Percentiles rank a stretch among this genome's conserved stretches.
These are phyloP conservation scores for Oehlia diaphana DNA, from an alignment of 192 early-diverging fungal genomes.

Conservation along the genomic window DNA sequence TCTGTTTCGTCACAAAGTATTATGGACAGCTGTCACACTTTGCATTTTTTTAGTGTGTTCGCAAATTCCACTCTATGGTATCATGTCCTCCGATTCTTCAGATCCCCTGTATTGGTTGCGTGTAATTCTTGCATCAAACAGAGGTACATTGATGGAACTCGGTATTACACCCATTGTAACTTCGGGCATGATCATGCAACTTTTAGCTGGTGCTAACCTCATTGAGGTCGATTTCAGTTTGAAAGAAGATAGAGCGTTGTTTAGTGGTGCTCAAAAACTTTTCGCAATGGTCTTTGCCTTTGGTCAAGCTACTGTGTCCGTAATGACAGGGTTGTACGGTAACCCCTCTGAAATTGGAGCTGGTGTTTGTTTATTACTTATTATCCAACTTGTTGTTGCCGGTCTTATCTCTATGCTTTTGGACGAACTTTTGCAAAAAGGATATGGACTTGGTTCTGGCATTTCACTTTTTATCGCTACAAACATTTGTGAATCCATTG, in stretches of 20 bases:
- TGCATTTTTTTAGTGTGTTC: slow-evolving; percentile 99
- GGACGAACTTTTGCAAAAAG: slow-evolving; percentile 99
- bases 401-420: slow-evolving; percentile 96
- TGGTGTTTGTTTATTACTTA: slow-evolving; percentile 93
- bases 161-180: slow-evolving; percentile 99
- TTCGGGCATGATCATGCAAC: slow-evolving; percentile 99
- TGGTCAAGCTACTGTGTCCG: slow-evolving; percentile 97
- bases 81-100: slow-evolving; percentile 99
- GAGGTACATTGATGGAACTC: slow-evolving; percentile 99
- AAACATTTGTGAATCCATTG: slow-evolving; percentile 99
- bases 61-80: slow-evolving; percentile 99
- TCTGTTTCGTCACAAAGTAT: slow-evolving; percentile 96
- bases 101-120: slow-evolving; percentile 99
- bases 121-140: slow-evolving; percentile 99
- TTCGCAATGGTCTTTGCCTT: slow-evolving; percentile 99
- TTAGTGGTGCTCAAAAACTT: slow-evolving; percentile 98
- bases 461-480: slow-evolving; percentile 99
- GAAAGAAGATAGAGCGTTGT: slow-evolving; percentile 98
- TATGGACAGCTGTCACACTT: slow-evolving; percentile 99
- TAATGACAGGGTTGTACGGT: slow-evolving; percentile 98
- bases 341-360: slow-evolving; percentile 94
- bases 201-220: slow-evolving; percentile 96
- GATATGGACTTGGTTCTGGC: slow-evolving; percentile 98
- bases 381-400: slow-evolving; percentile 97
- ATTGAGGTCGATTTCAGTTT: slow-evolving; percentile 99